Conservation (phyloP, 1,139 yeast genomes). For the Geotrichum fermentans region DNA sequence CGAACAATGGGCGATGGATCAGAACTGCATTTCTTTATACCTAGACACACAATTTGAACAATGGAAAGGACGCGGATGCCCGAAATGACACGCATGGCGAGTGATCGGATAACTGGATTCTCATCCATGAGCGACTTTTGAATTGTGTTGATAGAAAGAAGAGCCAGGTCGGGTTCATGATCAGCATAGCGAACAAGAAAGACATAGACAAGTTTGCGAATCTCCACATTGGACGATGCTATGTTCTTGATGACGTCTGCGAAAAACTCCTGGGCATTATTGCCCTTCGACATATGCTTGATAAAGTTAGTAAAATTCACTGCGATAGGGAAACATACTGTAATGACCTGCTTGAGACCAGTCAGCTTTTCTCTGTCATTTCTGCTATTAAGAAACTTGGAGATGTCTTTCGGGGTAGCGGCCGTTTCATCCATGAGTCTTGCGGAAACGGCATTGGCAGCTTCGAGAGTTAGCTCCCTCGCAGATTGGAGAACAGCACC, state of each 20-base stretch:
- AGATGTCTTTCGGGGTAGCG: constrained; percentile 58
- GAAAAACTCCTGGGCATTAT: constrained; percentile 53
- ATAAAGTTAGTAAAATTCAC: not conserved
- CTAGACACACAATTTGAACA: constrained; percentile 69
- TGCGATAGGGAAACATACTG: constrained; percentile 33
- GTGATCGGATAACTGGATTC: constrained; percentile 60
- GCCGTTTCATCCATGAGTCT: constrained; percentile 43
- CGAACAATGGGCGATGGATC: constrained; percentile 81
- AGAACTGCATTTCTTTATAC: constrained; percentile 60
- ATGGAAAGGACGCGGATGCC: constrained; percentile 77
- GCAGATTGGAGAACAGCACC: constrained; percentile 74
- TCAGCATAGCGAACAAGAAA: constrained; percentile 78
- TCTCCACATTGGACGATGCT: constrained; percentile 62
- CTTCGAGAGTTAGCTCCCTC: constrained; percentile 70
- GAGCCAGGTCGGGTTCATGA: constrained; percentile 78
- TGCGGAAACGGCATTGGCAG: constrained; percentile 77
- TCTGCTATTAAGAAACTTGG: constrained; percentile 61
- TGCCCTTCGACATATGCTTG: constrained; percentile 53
- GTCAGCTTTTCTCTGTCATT: constrained; percentile 64
- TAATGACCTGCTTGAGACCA: constrained; percentile 74
- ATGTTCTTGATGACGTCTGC: constrained; percentile 89
- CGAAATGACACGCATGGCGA: constrained; percentile 73
- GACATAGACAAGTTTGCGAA: constrained; percentile 72
- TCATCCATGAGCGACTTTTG: constrained; percentile 76
- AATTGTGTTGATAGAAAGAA: constrained; percentile 83